phyloP scores from a whole-genome alignment of 441 rosid genomes.

The Biscutella auriculata region DNA sequence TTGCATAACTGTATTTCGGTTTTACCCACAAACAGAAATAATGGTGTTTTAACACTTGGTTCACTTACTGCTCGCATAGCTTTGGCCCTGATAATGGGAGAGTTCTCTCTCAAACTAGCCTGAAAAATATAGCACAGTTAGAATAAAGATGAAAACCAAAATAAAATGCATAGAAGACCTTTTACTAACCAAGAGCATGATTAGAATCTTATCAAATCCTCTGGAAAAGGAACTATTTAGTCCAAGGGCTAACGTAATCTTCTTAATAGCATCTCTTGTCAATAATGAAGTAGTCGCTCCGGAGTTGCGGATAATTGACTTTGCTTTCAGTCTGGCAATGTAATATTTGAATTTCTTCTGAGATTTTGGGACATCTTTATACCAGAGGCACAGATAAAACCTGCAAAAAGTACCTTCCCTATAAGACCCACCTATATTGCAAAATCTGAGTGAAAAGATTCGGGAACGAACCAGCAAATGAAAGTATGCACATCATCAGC shows the following conservation, averaged over 20 bases:
- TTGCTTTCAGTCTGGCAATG: conserved; percentile 78
- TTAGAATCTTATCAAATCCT: conserved; percentile 96
- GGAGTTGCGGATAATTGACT: conserved; percentile 69
- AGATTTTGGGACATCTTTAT: conserved; percentile 79
- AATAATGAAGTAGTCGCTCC: conserved; percentile 49
- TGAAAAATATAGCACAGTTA: conserved; percentile 28
- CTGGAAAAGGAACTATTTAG: conserved; percentile 90
- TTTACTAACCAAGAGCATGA: conserved; percentile 86
- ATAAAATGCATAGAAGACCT: conserved; percentile 17
- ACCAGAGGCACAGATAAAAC: conserved; percentile 93
- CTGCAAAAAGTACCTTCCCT: conserved; percentile 36
- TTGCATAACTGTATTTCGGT: neutral
- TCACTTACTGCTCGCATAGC: conserved; percentile 87
- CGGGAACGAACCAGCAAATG: conserved; percentile 69
- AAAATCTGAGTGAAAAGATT: conserved; percentile 10
- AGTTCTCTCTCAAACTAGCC: conserved; percentile 96
- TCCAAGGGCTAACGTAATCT: conserved; percentile 76
- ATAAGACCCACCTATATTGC: conserved; percentile 18
- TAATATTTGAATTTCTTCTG: conserved; percentile 56
- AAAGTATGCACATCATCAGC: conserved; percentile 70
- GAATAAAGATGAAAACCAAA: conserved; percentile 9
- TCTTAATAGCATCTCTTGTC: conserved; percentile 69
- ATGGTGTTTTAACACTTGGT: conserved; percentile 1
- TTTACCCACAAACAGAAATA: conserved; percentile 8
- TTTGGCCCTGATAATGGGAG: conserved; percentile 94